Conservation (phyloP, 2,329 filamentous ascomycete species). For the Diaporthe longicolla region DNA sequence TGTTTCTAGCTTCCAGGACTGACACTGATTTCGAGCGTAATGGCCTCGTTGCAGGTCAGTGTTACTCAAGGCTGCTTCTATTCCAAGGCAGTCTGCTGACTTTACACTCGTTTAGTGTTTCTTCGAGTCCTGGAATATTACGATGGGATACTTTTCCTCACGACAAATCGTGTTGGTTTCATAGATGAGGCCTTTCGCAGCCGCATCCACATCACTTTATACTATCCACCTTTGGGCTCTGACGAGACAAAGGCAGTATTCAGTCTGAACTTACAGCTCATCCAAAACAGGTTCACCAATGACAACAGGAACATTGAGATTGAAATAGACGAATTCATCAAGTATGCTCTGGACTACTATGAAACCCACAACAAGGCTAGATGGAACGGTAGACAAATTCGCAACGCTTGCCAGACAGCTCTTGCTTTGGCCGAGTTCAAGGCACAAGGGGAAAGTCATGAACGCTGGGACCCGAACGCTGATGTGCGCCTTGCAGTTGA, state of each 20-base stretch:
- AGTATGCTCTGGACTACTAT: neutral
- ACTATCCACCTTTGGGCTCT: conserved; percentile 58
- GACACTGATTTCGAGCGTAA: conserved; percentile 29
- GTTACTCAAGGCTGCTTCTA: neutral
- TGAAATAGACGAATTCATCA: neutral
- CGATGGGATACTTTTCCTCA: conserved; percentile 64
- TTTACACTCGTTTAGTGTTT: conserved; percentile 51
- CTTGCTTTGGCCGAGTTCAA: conserved; percentile 36
- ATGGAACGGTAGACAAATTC: conserved; percentile 42
- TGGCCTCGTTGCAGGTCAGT: conserved; percentile 33
- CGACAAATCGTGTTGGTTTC: conserved; percentile 62
- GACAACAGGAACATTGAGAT: neutral
- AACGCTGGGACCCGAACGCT: neutral
- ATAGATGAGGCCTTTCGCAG: conserved; percentile 64
- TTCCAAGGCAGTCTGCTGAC: neutral
- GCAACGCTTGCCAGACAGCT: conserved; percentile 38
- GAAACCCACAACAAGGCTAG: rapidly evolving
- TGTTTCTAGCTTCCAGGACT: conserved; percentile 16
- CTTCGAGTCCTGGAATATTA: conserved; percentile 59
- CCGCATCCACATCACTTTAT: conserved; percentile 64
- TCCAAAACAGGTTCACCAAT: conserved; percentile 28
- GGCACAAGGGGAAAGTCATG: conserved; percentile 39
- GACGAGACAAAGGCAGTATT: conserved; percentile 61
- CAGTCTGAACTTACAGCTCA: conserved; percentile 55
- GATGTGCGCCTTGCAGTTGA: conserved; percentile 9